phyloP scores from a whole-genome alignment of 2,329 filamentous ascomycete species.

The Aspergillus sp. region DNA sequence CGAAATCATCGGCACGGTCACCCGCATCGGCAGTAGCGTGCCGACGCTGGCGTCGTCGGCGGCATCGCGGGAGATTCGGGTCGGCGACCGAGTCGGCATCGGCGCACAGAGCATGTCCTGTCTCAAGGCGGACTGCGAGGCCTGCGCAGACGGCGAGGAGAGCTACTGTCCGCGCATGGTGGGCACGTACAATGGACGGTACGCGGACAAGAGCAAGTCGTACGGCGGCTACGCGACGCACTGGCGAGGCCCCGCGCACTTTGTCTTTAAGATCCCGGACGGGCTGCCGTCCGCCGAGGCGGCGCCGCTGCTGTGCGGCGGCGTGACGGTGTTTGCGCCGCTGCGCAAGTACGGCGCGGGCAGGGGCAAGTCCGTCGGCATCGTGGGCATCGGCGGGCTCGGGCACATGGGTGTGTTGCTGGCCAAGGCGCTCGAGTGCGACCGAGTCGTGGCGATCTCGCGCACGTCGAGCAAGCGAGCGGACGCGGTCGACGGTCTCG shows the following conservation, averaged over 20 bases:
- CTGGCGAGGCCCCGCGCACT: conserved; percentile 57
- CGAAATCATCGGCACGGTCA: conserved; percentile 62
- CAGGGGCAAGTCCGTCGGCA: conserved; percentile 68
- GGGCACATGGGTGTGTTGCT: conserved; percentile 73
- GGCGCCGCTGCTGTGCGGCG: conserved; percentile 74
- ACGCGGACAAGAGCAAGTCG: conserved; percentile 34
- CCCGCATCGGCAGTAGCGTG: conserved; percentile 51
- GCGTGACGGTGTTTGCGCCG: conserved; percentile 71
- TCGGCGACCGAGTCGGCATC: conserved; percentile 64
- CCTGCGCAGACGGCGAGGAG: conserved; percentile 38
- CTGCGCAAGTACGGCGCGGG: conserved; percentile 66
- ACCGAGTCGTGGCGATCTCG: conserved; percentile 59
- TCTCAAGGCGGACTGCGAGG: conserved; percentile 41
- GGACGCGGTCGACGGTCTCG: conserved; percentile 52
- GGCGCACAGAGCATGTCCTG: conserved; percentile 62
- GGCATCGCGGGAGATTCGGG: conserved; percentile 43
- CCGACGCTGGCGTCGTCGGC: conserved; percentile 21
- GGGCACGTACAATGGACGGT: conserved; percentile 38
- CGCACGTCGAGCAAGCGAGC: conserved; percentile 49
- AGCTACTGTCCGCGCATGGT: conserved; percentile 40
- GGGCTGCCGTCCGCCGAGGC: conserved; percentile 49
- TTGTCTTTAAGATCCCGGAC: conserved; percentile 59
- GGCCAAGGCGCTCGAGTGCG: conserved; percentile 67
- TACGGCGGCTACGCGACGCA: conserved; percentile 59
- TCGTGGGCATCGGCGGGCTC: conserved; percentile 71